These are phyloP conservation scores for Globisporangium middletonii DNA, from an alignment of 352 stramenopile species.

Conservation along the genomic window DNA sequence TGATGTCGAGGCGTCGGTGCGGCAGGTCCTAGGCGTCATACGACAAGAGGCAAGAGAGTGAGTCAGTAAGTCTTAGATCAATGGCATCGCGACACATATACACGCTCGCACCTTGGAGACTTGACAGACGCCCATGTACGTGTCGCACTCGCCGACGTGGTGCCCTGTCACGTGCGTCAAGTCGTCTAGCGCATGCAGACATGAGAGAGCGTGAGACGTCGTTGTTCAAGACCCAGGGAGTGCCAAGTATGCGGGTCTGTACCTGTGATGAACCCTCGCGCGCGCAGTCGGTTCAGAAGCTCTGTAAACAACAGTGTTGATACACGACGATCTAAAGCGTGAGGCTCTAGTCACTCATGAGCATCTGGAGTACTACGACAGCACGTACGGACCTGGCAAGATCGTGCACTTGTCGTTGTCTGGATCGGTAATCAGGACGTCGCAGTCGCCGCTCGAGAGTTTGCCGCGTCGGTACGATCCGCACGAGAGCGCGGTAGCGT, in stretches of 20 bases:
- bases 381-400: slow-evolving; percentile 27
- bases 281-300: slow-evolving; percentile 57
- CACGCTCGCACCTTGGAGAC: slow-evolving; percentile 34
- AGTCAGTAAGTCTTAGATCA: neutral
- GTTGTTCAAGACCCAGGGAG: neutral
- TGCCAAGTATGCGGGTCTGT: neutral
- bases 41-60: neutral
- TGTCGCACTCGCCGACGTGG: slow-evolving; percentile 46
- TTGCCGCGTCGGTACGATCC: slow-evolving; percentile 81
- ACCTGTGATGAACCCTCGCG: slow-evolving; percentile 60
- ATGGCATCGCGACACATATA: neutral
- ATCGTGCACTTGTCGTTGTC: slow-evolving; percentile 63
- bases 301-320: slow-evolving; percentile 10
- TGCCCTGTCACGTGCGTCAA: slow-evolving; percentile 60
- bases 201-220: neutral
- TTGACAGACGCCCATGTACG: slow-evolving; percentile 85
- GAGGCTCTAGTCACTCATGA: neutral
- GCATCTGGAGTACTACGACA: neutral
- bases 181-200: slow-evolving; percentile 34
- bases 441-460: slow-evolving; percentile 58
- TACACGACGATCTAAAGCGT: neutral
- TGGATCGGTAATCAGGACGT: slow-evolving; percentile 76
- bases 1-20: slow-evolving; percentile 79
- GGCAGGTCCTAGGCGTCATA: slow-evolving; percentile 23
- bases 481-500: slow-evolving; percentile 55